These are phyloP conservation scores for Rhodotorula toruloides DNA, from an alignment of 768 basidiomycete species.

Conservation along the genomic window DNA sequence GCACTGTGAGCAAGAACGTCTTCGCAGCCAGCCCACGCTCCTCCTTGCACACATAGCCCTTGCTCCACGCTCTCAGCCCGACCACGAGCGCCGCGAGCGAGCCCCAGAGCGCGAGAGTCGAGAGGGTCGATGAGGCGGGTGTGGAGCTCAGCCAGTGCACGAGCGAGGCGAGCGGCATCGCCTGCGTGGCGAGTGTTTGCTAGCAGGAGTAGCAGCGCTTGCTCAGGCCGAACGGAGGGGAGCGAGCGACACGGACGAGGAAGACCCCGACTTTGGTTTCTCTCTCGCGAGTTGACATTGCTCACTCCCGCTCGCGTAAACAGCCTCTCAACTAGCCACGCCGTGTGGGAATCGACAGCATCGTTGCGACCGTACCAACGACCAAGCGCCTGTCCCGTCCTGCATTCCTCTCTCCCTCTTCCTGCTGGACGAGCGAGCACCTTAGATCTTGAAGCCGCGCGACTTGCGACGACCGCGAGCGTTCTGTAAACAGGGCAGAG, in stretches of 20 bases:
- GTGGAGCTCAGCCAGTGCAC: neutral
- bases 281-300: too few relatives aligned
- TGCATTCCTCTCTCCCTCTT: too few relatives aligned
- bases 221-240: neutral
- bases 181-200: too few relatives aligned
- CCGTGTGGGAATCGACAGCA: neutral
- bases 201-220: neutral
- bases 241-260: too few relatives aligned
- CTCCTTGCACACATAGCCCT: constrained; percentile 15
- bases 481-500: constrained; percentile 52
- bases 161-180: neutral
- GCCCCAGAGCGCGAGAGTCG: neutral
- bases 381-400: too few relatives aligned
- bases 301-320: too few relatives aligned
- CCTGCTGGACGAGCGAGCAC: too few relatives aligned
- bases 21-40: constrained; percentile 16
- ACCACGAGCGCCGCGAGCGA: neutral
- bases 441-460: constrained; percentile 80
- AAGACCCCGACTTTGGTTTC: too few relatives aligned
- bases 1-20: constrained; percentile 14
- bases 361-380: too few relatives aligned
- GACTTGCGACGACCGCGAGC: constrained; percentile 99
- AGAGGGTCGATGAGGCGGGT: too few relatives aligned
- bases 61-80: neutral
- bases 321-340: too few relatives aligned